A percentile compares a stretch with the other conserved stretches of the same genome.
phyloP scores from a whole-genome alignment of 75 land plant genomes.

The Gnetum montanum region DNA sequence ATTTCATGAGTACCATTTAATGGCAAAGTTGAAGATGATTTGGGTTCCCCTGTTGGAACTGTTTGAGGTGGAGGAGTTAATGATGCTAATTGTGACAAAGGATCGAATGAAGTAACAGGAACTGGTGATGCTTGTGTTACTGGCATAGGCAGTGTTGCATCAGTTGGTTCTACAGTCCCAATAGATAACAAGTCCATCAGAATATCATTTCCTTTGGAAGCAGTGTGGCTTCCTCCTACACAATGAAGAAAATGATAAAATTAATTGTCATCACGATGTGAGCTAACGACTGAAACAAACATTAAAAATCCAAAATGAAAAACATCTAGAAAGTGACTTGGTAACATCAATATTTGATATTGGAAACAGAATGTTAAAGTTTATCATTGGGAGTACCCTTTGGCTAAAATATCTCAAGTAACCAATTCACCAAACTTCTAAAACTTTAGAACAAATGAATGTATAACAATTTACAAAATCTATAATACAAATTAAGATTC shows the following conservation, averaged over 20 bases:
- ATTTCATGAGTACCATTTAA: conserved; percentile 9
- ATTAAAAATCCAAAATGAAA: neutral
- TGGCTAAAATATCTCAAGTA: too few species aligned
- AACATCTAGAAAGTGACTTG: too few species aligned
- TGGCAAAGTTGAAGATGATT: conserved; percentile 1
- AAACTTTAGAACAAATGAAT: too few species aligned
- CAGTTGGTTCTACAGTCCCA: conserved; percentile 30
- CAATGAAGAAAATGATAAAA: conserved; percentile 2
- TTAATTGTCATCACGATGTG: too few species aligned
- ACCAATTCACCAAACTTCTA: too few species aligned
- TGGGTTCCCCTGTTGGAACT: neutral
- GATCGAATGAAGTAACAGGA: conserved; percentile 14
- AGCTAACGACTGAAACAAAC: too few species aligned
- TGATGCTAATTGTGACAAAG: conserved; percentile 26
- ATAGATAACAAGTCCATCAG: conserved; percentile 81
- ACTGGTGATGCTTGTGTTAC: conserved; percentile 13
- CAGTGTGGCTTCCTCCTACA: conserved; percentile 16
- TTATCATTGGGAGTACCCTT: too few species aligned
- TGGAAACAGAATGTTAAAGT: too few species aligned
- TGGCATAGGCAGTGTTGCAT: conserved; percentile 15
- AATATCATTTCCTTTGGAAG: conserved; percentile 39
- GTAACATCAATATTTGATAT: too few species aligned
- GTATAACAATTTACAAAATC: too few species aligned
- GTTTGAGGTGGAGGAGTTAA: conserved; percentile 9
- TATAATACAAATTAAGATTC: too few species aligned